Conservation (phyloP, 1,284 basidiomycete genomes). For the Spongiforma sp. region DNA sequence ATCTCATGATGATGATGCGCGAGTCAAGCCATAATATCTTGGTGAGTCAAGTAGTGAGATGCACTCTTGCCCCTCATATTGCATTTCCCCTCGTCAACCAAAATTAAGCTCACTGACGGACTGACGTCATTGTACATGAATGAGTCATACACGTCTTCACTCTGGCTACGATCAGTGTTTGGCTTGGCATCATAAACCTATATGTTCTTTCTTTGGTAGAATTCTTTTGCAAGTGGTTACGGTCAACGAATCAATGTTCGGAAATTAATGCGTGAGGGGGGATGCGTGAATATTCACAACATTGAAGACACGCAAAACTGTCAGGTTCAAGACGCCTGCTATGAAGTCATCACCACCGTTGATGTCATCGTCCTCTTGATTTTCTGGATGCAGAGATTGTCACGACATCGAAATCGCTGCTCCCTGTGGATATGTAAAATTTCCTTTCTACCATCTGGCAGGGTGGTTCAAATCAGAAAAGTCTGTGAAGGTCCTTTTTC, state of each 20-base stretch:
- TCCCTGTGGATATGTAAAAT: conserved; percentile 36
- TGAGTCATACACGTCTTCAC: conserved; percentile 69
- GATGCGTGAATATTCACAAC: conserved; percentile 65
- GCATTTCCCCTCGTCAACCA: conserved; percentile 58
- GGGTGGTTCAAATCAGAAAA: conserved; percentile 48
- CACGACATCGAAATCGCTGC: conserved; percentile 21
- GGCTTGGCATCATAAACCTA: conserved; percentile 78
- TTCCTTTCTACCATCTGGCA: conserved; percentile 59
- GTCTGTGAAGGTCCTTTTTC: no score
- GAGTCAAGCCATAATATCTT: conserved; percentile 1
- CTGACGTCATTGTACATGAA: conserved; percentile 79
- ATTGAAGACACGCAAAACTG: conserved; percentile 69
- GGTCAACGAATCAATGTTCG: conserved; percentile 65
- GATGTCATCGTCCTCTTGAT: conserved; percentile 37
- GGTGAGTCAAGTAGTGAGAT: not conserved
- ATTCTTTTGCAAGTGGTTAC: conserved; percentile 70
- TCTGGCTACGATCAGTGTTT: conserved; percentile 62
- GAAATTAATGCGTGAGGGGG: conserved; percentile 49
- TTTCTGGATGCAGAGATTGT: conserved; percentile 5
- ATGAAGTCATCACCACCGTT: conserved; percentile 48
- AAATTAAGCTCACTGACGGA: no score
- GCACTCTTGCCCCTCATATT: conserved; percentile 51
- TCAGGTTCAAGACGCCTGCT: conserved; percentile 61
- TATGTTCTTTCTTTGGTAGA: conserved; percentile 68
- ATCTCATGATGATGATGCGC: conserved; percentile 10